phyloP scores from a whole-genome alignment of 2,329 filamentous ascomycete species.

The Verticillium tricorpus region DNA sequence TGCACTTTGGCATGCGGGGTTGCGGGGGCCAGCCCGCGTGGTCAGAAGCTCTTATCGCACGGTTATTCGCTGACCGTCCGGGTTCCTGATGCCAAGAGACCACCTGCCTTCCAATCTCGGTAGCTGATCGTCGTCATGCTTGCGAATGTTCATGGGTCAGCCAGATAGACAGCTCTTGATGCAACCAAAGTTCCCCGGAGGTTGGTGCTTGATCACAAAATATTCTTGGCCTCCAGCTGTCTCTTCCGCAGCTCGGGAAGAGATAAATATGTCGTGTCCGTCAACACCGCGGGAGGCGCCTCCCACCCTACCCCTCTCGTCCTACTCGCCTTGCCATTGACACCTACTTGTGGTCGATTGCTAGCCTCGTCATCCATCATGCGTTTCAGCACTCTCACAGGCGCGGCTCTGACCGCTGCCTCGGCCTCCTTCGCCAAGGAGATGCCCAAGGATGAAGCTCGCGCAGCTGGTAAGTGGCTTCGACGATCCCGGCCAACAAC shows the following conservation, averaged over 20 bases:
- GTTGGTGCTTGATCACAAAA: not conserved
- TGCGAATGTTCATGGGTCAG: not conserved
- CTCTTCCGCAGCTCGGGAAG: not conserved
- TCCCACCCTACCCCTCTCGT: not conserved
- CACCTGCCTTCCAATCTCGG: not conserved
- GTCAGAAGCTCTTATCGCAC: not conserved
- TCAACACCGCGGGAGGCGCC: not conserved
- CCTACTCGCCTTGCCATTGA: not conserved
- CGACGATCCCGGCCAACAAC: not conserved
- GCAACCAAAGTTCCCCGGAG: not conserved
- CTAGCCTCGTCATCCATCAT: constrained; percentile 5
- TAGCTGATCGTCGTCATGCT: not conserved
- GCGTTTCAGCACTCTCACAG: constrained; percentile 8
- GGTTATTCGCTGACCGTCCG: not conserved
- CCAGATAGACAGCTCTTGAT: not conserved
- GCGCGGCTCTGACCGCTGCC: constrained; percentile 1
- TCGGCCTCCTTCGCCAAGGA: constrained; percentile 19
- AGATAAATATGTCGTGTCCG: not conserved
- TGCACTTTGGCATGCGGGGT: not conserved
- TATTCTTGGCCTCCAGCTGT: not conserved
- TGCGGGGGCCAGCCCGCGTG: not conserved
- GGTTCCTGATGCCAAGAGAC: not conserved
- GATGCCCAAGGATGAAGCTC: constrained; percentile 21
- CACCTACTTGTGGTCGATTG: not conserved
- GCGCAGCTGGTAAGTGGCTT: constrained; percentile 13